phyloP scores from a whole-genome alignment of 2,329 filamentous ascomycete genomes.

The Septoria linicola region DNA sequence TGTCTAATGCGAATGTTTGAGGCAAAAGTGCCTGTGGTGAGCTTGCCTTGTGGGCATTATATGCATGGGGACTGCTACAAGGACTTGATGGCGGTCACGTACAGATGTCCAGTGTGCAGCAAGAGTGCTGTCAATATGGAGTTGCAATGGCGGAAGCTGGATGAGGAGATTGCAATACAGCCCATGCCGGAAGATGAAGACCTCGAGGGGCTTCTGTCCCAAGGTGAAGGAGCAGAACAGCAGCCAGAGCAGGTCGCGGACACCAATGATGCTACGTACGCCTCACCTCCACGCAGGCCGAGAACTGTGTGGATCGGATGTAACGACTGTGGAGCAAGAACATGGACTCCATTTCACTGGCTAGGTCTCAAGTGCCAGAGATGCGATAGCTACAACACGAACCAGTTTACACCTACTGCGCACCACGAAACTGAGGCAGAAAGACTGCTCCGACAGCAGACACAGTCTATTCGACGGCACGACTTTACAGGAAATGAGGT shows the following conservation, averaged over 20 bases:
- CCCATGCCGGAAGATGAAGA: conserved; percentile 70
- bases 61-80: conserved; percentile 90
- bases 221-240: conserved; percentile 16
- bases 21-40: conserved; percentile 81
- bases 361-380: conserved; percentile 81
- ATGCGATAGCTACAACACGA: conserved; percentile 56
- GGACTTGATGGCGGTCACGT: conserved; percentile 82
- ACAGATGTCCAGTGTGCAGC: conserved; percentile 95
- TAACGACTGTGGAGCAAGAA: conserved; percentile 91
- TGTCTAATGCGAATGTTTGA: conserved; percentile 97
- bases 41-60: conserved; percentile 93
- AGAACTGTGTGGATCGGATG: conserved; percentile 75
- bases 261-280: not conserved
- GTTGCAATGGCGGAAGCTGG: conserved; percentile 84
- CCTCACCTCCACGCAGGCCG: conserved; percentile 25
- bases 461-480: conserved; percentile 33
- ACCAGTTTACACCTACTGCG: conserved; percentile 48
- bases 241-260: conserved; percentile 33
- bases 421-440: conserved; percentile 39
- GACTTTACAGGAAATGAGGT: conserved; percentile 40
- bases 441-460: conserved; percentile 33
- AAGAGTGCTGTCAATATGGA: conserved; percentile 99
- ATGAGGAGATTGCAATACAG: conserved; percentile 80
- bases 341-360: conserved; percentile 88
- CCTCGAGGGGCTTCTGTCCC: conserved; percentile 32